These are phyloP conservation scores for Gonapodya sp. DNA, from an alignment of 192 early-diverging fungal genomes.

Conservation along the genomic window DNA sequence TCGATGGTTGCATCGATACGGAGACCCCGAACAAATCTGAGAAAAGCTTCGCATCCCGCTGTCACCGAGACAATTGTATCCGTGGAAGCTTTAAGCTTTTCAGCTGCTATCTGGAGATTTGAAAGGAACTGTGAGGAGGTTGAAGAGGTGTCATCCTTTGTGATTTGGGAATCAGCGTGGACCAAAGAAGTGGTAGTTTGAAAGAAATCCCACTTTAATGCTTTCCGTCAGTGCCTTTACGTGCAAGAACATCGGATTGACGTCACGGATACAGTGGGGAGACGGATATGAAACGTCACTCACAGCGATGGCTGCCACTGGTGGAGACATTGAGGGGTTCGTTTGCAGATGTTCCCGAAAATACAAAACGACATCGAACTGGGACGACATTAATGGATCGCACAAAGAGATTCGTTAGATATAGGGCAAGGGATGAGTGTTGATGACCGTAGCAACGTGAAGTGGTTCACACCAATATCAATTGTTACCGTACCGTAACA, in stretches of 20 bases:
- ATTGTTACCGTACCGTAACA: too few relatives aligned
- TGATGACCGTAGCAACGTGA: background rate
- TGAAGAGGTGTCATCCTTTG: background rate
- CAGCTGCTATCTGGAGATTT: background rate
- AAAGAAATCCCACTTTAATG: too few relatives aligned
- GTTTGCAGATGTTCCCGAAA: background rate
- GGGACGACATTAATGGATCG: too few relatives aligned
- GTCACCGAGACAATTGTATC: background rate
- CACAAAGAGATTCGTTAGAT: too few relatives aligned
- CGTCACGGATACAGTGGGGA: background rate
- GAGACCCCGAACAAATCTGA: background rate
- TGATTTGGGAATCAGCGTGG: too few relatives aligned
- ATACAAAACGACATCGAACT: background rate
- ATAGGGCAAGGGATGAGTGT: background rate
- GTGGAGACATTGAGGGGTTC: background rate
- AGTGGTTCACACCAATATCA: background rate
- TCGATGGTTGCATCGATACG: background rate
- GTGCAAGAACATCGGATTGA: background rate
- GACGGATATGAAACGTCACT: background rate
- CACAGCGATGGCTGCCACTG: background rate
- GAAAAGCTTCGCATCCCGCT: background rate
- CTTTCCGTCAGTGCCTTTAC: background rate
- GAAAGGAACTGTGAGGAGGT: background rate
- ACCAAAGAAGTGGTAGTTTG: too few relatives aligned
- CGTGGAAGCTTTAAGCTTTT: background rate